Evolutionary conservation across 2,329 filamentous ascomycete genomes (phyloP).

Genomic region (Alternaria arborescens): DNA sequence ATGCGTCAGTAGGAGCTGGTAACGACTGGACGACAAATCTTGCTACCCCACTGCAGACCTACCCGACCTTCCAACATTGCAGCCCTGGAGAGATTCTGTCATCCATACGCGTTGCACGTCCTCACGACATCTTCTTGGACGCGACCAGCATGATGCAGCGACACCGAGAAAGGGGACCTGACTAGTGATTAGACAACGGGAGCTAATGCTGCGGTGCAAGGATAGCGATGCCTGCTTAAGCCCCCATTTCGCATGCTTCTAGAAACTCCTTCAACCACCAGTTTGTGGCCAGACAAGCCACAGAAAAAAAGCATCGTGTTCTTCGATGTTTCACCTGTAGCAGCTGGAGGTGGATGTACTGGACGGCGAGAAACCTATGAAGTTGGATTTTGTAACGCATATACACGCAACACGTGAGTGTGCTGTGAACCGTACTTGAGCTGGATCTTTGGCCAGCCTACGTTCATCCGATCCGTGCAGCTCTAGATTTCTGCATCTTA

Average conservation of each 20-base stretch:
- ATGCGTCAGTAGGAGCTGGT: constrained; percentile 6
- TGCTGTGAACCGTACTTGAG: neutral
- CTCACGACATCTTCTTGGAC: neutral
- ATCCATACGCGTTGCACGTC: neutral
- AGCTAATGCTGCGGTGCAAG: constrained; percentile 18
- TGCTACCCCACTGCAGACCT: neutral
- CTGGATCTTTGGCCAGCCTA: too few relatives aligned
- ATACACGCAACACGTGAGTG: neutral
- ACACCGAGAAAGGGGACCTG: constrained; percentile 20
- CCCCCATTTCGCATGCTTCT: neutral
- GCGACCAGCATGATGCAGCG: constrained; percentile 6
- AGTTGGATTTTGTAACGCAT: neutral
- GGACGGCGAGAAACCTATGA: neutral
- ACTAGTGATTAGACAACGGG: constrained; percentile 25
- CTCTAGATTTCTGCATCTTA: too few relatives aligned
- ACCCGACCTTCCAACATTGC: neutral
- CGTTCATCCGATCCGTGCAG: too few relatives aligned
- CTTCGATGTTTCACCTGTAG: neutral
- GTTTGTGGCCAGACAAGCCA: neutral
- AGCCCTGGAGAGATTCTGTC: neutral
- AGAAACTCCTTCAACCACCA: neutral
- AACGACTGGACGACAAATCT: constrained; percentile 7
- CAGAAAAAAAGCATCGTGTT: neutral
- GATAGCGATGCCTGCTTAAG: neutral
- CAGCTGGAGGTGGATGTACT: neutral